phyloP scores from a whole-genome alignment of 352 stramenopile genomes.

The Phytophthora vignae region DNA sequence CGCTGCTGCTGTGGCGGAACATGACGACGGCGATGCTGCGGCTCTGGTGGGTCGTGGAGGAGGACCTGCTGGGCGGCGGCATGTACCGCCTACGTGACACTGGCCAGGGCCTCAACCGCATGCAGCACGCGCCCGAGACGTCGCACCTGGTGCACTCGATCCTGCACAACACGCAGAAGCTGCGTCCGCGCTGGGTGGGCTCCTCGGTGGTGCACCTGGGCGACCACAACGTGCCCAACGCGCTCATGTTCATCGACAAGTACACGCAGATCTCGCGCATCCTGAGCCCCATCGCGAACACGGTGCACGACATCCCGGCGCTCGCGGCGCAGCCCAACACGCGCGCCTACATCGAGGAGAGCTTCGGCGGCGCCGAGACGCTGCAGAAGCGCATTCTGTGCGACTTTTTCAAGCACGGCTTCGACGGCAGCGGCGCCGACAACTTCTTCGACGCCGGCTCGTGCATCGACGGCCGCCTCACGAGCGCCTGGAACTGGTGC shows the following conservation, averaged over 20 bases:
- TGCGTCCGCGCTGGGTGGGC: conserved; percentile 77
- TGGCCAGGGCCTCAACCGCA: conserved; percentile 71
- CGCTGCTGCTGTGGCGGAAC: conserved; percentile 67
- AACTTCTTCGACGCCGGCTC: conserved; percentile 83
- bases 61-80: conserved; percentile 60
- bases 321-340: conserved; percentile 56
- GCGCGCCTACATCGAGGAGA: conserved; percentile 73
- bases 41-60: conserved; percentile 72
- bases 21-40: conserved; percentile 69
- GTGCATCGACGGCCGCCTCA: conserved; percentile 94
- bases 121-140: conserved; percentile 70
- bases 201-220: conserved; percentile 94
- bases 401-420: conserved; percentile 95
- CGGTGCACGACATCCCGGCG: conserved; percentile 54
- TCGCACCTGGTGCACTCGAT: conserved; percentile 63
- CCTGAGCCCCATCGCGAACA: conserved; percentile 69
- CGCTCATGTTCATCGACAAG: conserved; percentile 96
- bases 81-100: conserved; percentile 73
- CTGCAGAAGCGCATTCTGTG: conserved; percentile 85
- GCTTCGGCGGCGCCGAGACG: conserved; percentile 70
- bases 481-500: conserved; percentile 94
- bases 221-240: conserved; percentile 96
- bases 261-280: conserved; percentile 92
- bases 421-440: conserved; percentile 93
- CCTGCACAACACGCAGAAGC: conserved; percentile 55